Conservation (phyloP, 805 yeast genomes). For the Pichia sporocuriosa region DNA sequence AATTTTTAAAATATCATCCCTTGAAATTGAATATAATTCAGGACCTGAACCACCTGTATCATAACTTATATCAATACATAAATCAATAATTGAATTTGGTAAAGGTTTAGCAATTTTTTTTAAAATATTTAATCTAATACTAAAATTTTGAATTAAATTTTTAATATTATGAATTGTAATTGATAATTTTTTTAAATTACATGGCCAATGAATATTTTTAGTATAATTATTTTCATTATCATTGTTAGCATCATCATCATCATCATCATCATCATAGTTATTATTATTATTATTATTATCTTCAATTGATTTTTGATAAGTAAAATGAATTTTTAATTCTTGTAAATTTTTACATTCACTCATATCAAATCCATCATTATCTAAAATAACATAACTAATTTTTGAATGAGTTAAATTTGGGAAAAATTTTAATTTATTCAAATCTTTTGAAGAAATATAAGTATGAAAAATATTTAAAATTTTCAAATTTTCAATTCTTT, state of each 20-base stretch:
- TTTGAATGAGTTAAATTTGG: slow-evolving; percentile 27
- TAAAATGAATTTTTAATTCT: slow-evolving; percentile 27
- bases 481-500: slow-evolving; percentile 17
- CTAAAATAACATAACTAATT: slow-evolving; percentile 26
- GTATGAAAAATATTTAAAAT: slow-evolving; percentile 27
- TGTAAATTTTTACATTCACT: slow-evolving; percentile 23
- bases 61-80: slow-evolving; percentile 27
- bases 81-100: slow-evolving; percentile 24
- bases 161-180: slow-evolving; percentile 27
- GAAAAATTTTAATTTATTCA: slow-evolving; percentile 21
- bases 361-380: slow-evolving; percentile 25
- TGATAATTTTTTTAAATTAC: slow-evolving; percentile 23
- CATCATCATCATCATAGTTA: neutral
- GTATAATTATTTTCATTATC: slow-evolving; percentile 1
- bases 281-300: slow-evolving; percentile 7
- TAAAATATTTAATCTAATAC: slow-evolving; percentile 24
- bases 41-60: slow-evolving; percentile 29
- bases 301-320: slow-evolving; percentile 20
- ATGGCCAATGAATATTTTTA: slow-evolving; percentile 23
- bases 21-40: slow-evolving; percentile 23
- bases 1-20: slow-evolving; percentile 26
- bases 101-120: slow-evolving; percentile 24
- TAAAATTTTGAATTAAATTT: slow-evolving; percentile 23
- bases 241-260: neutral
- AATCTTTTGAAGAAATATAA: slow-evolving; percentile 24